Evolutionary conservation across 169 alveolate species (phyloP), one percentile per base, ranked within the genome.

Genomic region (Sarcocystis neurona): DNA sequence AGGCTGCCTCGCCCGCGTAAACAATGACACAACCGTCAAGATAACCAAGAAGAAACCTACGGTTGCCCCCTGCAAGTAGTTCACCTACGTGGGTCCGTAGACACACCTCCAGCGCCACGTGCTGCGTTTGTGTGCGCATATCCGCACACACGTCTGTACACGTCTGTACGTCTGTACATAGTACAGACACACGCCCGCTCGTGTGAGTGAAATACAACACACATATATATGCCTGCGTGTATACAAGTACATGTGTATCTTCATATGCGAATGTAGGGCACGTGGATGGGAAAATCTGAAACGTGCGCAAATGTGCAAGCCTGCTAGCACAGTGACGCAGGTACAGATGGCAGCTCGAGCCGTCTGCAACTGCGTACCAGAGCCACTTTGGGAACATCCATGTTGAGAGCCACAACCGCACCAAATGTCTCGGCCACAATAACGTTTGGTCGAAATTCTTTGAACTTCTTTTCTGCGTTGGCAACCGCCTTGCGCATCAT

Each of bases 391-490:
- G 93, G 93, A 46, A 90, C 79, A 23, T 90, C 90, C 93, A 90
- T 90, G 79, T 80, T 80, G 58, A 90, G 80, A 50, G 93, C 91
- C 39, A 84, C 89, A 0, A 90, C 91, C 34, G 93, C 90, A 32
- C 93, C 93, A 37, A 90, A 90, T 48, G 93, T 75, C 46, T 84
- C 79, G 47, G 93, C 93, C 12, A 90, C 93, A 43, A 90, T 86
- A 50, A 90, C 89, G 58, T 90, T 90, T 30, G 93, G 77, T 39
- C 78, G 50, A 70, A 48, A 88, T 46, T 80, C 90, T 46, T 46
- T 90, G 50, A 90, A 90, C 46, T 80, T 84, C 91, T 85, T 90
- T 80, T 90, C 93, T 12, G 93, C 93, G 18, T 84, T 70, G 66
- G 79, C 66, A 2, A 32, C n/a, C 43, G 93, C 89, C 72, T 84